Evolutionary conservation across 352 stramenopile species (phyloP), one percentile per base, ranked within the genome.

Genomic region (Phytophthora ohioensis): DNA sequence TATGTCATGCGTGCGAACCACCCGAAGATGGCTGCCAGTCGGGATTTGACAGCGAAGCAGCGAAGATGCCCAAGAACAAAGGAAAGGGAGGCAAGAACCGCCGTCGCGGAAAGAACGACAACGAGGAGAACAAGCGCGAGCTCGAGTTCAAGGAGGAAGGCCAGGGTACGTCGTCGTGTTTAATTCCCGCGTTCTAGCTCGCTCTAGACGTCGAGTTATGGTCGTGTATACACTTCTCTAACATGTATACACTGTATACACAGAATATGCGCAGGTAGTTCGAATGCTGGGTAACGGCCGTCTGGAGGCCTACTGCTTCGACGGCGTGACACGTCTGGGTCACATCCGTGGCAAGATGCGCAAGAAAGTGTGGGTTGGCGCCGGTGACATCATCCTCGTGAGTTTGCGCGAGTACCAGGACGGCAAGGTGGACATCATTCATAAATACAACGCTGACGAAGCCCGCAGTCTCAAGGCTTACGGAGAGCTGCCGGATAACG

Each of bases 331-430:
- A 67, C 93, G 98, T 42, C 81, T 99, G 57, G 97, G 97, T 60
- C 97, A 99, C 84, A 99, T 99, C 84, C 94, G 98, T 71, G 98
- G 98, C 72, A 99, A 99, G 80, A 99, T 99, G 98, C 88, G 98
- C 59, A 99, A 99, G 82, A 99, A 99, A 94, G 97, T 99, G 54
- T 99, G 97, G 97, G 97, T 99, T 36, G 97, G 93, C 59, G 94
- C 95, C 10, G 98, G 98, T 65, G 98, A 99, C 81, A 99, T 99
- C 84, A 98, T 99, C 54, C 88, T 99, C 55, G 95, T 99, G 61
- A 98, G 96, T 76, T 96, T 99, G 71, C 91, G 98, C 78, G 98
- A 99, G 75, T 99, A 99, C 89, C 98, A 99, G 87, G 98, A 99
- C 81, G 97, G 99, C 87, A 99, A 99, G 85, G 97, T 99, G 53